Base-by-base conservation (phyloP, 1,139 yeast genomes). In the Taphrina deformans region DNA sequence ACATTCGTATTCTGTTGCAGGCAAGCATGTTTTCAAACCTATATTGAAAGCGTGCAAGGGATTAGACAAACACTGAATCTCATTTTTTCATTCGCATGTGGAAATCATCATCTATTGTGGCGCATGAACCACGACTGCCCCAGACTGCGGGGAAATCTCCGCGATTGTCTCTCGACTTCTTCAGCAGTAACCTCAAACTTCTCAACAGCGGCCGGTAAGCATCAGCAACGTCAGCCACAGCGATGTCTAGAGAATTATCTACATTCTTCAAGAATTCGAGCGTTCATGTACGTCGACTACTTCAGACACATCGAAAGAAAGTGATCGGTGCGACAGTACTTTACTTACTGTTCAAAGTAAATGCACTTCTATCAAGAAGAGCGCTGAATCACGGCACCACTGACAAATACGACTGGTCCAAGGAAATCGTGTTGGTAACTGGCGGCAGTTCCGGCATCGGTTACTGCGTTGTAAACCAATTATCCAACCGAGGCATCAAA, bases 371-470 rank as follows among this genome's bases (percentile, higher is more conserved):
- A n/a, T 18, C 29, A 23, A 41, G 24, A 51, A n/a, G 33, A 33
- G 55, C 55, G 2, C 40, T 21, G 29, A 58, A 58, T 41, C 26
- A 38, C 3, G 51, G 55, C 40, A 31, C 31, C 16, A 24, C 27
- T 9, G 55, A 41, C 46, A 58, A 14, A 52, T 29, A 45, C 26
- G 62, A 58, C 45, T 44, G 45, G 46, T 18, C 55, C 23, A 24
- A 23, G 35, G 90, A 86, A 70, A 76, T 85, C n/a, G 87, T 85
- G 0, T 72, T 88, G 23, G 76, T 88, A 24, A 88, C 95, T 0
- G 95, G 95, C 0, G 95, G 95, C 0, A 72, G 82, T 1, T 77
- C 82, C 0, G 95, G 95, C 0, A 76, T 88, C 40, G 95, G 95
- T 3, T 60, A 62, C 7, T 29, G 48, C 9, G 50, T 67, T 2